phyloP scores from a whole-genome alignment of 1,139 yeast species.

The Blastobotrys ciferrii region DNA sequence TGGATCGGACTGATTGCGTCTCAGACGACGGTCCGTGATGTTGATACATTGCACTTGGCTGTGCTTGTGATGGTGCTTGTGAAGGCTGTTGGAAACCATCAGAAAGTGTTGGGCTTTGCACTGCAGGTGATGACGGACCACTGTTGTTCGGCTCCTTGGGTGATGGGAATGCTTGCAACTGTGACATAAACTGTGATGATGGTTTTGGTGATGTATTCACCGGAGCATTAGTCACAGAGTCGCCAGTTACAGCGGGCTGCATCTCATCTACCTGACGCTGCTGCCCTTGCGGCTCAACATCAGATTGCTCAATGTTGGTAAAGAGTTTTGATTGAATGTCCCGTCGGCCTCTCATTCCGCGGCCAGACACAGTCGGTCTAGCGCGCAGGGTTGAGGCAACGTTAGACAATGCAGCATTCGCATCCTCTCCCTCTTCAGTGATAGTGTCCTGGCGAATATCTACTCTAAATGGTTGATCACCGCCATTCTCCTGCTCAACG shows the following conservation, averaged over 20 bases:
- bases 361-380: conserved; percentile 32
- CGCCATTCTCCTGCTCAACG: conserved; percentile 19
- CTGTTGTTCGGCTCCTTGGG: conserved; percentile 5
- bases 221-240: conserved; percentile 2
- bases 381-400: conserved; percentile 35
- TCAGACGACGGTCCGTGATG: conserved; percentile 15
- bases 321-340: conserved; percentile 56
- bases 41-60: conserved; percentile 2
- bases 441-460: conserved; percentile 35
- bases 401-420: conserved; percentile 32
- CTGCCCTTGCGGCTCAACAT: conserved; percentile 21
- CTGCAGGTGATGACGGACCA: conserved; percentile 3
- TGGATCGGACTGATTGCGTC: conserved; percentile 26
- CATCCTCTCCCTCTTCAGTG: conserved; percentile 36
- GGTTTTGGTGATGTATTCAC: conserved; percentile 1
- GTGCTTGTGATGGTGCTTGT: background rate
- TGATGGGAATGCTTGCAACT: conserved; percentile 24
- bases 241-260: conserved; percentile 13
- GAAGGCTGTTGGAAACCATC: conserved; percentile 12
- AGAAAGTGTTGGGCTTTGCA: conserved; percentile 8
- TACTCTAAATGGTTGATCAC: conserved; percentile 28
- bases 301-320: conserved; percentile 45
- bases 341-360: conserved; percentile 41
- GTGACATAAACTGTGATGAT: conserved; percentile 24
- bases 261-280: conserved; percentile 11